A percentile compares a stretch with the other conserved stretches of the same genome.
These are phyloP conservation scores for Yarrowia galli DNA, from an alignment of 1,139 yeast genomes.

Conservation along the genomic window DNA sequence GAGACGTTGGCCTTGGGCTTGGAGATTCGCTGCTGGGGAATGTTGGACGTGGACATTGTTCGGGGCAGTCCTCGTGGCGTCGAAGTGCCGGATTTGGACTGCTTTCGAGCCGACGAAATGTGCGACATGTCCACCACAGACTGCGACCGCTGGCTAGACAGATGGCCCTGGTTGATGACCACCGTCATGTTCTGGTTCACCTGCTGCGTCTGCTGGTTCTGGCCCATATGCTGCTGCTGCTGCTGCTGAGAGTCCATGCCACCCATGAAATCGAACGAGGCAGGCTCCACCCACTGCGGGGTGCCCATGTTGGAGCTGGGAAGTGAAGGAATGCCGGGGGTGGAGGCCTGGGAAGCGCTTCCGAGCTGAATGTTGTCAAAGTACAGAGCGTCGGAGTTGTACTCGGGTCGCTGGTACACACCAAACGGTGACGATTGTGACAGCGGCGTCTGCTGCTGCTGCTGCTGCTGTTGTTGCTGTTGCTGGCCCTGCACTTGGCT, in stretches of 20 bases:
- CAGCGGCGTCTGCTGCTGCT: not conserved
- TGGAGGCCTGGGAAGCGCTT: conserved; percentile 13
- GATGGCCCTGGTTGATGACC: conserved; percentile 15
- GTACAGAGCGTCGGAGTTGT: conserved; percentile 11
- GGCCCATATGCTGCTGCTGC: conserved; percentile 11
- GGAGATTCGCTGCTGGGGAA: conserved; percentile 30
- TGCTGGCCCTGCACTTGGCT: conserved; percentile 1
- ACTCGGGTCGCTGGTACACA: conserved; percentile 21
- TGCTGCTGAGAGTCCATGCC: conserved; percentile 23
- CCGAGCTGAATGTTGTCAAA: conserved; percentile 17
- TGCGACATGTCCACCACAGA: conserved; percentile 30
- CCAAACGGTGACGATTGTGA: conserved; percentile 16
- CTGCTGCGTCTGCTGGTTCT: not conserved
- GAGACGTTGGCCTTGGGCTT: conserved; percentile 31
- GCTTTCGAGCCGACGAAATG: conserved; percentile 7
- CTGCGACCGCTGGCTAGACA: conserved; percentile 8
- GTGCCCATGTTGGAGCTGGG: conserved; percentile 25
- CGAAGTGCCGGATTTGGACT: conserved; percentile 27
- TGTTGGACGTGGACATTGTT: conserved; percentile 19
- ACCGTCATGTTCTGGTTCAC: conserved; percentile 18
- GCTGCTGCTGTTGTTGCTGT: too few relatives aligned
- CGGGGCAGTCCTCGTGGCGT: conserved; percentile 32
- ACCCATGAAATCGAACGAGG: conserved; percentile 32
- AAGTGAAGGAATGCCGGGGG: conserved; percentile 35
- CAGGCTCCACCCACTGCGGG: conserved; percentile 32